Evolutionary conservation across 2,329 filamentous ascomycete genomes (phyloP), one percentile per base, ranked within the genome.

Genomic region (Hyphodiscus sp.): DNA sequence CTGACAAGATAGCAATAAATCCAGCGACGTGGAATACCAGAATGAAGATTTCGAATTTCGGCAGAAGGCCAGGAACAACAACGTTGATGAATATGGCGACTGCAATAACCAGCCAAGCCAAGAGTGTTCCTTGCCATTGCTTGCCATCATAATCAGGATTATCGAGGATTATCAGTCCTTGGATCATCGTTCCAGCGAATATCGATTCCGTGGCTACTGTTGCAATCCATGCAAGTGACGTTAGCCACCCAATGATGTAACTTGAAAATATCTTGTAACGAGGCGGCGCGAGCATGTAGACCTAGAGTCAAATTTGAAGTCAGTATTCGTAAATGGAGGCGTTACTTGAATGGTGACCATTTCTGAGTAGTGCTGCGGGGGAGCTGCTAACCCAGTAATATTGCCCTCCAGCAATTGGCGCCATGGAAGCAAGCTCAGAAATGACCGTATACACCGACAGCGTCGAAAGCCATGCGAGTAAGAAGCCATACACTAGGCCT

Each of bases 141-240:
- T 71, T 44, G 7, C 61, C 64, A 13, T 54, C 53, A 51, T 73
- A 73, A 1, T 48, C 57, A 6, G 67, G 62, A 50, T 69, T 61
- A 46, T 70, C 73, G 1, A 54, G 50, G 38, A 54, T 41, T 7
- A 75, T 57, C 16, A 76, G 60, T 2, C 72, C 73, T 56, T 76
- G 73, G 45, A 79, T 73, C 64, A 79, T 73, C 41, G 71, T 75
- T 3, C 73, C 75, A 0, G 70, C 71, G 20, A 79, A 76, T 73
- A 63, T 76, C 71, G 18, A 73, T 73, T 20, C 85, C 20, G 85
- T 79, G 20, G 89, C 75, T 0, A 85, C 88, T 62, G 90, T 89
- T 62, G 84, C 88, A 65, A 89, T 83, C 72, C 90, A 90, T 53
- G 86, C 87, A 33, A 88, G 80, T 26, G 87, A 78, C 62, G 73